These are phyloP conservation scores for Dinochytrium kinnereticum DNA, from an alignment of 371 early-diverging fungal species.

Conservation along the genomic window DNA sequence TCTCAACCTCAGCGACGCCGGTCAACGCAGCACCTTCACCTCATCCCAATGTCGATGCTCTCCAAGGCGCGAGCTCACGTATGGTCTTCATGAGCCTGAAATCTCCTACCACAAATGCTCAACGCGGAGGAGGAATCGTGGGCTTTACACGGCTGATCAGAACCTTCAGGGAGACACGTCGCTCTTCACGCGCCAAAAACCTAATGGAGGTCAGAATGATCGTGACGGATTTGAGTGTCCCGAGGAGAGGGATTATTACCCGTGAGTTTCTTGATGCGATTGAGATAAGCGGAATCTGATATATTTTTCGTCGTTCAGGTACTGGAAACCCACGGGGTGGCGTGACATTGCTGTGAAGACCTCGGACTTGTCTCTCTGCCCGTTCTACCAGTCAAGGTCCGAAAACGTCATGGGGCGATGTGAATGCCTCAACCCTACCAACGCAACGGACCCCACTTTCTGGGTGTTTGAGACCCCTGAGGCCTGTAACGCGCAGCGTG, in stretches of 20 bases:
- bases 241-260: conserved; percentile 52
- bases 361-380: conserved; percentile 23
- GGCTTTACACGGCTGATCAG: conserved; percentile 43
- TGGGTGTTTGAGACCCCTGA: background rate
- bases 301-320: no score
- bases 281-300: no score
- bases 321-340: conserved; percentile 49
- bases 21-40: conserved; percentile 3
- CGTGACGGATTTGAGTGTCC: conserved; percentile 49
- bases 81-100: conserved; percentile 45
- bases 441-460: conserved; percentile 3
- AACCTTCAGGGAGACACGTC: conserved; percentile 41
- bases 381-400: conserved; percentile 30
- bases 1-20: conserved; percentile 20
- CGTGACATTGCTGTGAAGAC: conserved; percentile 36
- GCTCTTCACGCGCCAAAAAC: conserved; percentile 43
- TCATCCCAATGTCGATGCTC: background rate
- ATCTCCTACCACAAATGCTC: conserved; percentile 36
- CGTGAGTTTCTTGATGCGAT: no score
- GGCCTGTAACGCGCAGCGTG: background rate
- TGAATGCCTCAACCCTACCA: conserved; percentile 32
- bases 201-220: conserved; percentile 24
- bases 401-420: conserved; percentile 44
- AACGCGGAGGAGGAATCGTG: conserved; percentile 37
- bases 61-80: conserved; percentile 21